A percentile compares a stretch with the other conserved stretches of the same genome.
These are phyloP conservation scores for Globisporangium barbulae DNA, from an alignment of 352 stramenopile genomes.

Conservation along the genomic window DNA sequence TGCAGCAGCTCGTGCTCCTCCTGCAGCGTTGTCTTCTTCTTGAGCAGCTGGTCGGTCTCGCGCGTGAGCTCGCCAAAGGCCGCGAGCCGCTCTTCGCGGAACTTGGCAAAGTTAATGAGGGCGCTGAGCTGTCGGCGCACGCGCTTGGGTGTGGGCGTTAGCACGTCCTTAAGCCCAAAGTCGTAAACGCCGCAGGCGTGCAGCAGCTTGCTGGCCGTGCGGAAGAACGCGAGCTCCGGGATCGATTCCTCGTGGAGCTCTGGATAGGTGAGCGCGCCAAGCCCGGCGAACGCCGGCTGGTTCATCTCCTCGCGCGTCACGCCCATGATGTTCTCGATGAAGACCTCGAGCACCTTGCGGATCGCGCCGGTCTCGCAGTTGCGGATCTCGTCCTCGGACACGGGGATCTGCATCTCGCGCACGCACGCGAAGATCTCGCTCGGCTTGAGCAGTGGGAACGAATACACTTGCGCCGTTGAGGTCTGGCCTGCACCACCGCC, in stretches of 20 bases:
- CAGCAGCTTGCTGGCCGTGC: constrained; percentile 87
- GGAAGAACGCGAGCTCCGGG: constrained; percentile 92
- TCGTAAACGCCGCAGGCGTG: constrained; percentile 90
- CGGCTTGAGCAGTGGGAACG: constrained; percentile 94
- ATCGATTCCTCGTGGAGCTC: constrained; percentile 95
- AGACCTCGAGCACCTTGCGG: constrained; percentile 85
- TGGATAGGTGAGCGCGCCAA: constrained; percentile 81
- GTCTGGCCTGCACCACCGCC: background rate
- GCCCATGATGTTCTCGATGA: constrained; percentile 90
- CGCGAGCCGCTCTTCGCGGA: constrained; percentile 90
- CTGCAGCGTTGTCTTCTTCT: constrained; percentile 40
- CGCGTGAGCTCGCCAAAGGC: constrained; percentile 81
- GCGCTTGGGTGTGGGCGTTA: constrained; percentile 84
- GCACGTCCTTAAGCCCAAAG: constrained; percentile 93
- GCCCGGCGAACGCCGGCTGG: constrained; percentile 84
- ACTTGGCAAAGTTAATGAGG: constrained; percentile 98
- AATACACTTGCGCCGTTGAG: constrained; percentile 34
- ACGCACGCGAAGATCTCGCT: constrained; percentile 92
- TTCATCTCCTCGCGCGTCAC: constrained; percentile 90
- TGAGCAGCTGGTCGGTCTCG: constrained; percentile 63
- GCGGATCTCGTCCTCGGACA: constrained; percentile 89
- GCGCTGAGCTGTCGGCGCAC: constrained; percentile 92
- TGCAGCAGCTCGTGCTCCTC: constrained; percentile 64
- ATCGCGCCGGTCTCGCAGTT: constrained; percentile 69
- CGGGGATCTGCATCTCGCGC: constrained; percentile 85